Conservation (phyloP, 75 land plant species). For the Selaginella moellendorffii region DNA sequence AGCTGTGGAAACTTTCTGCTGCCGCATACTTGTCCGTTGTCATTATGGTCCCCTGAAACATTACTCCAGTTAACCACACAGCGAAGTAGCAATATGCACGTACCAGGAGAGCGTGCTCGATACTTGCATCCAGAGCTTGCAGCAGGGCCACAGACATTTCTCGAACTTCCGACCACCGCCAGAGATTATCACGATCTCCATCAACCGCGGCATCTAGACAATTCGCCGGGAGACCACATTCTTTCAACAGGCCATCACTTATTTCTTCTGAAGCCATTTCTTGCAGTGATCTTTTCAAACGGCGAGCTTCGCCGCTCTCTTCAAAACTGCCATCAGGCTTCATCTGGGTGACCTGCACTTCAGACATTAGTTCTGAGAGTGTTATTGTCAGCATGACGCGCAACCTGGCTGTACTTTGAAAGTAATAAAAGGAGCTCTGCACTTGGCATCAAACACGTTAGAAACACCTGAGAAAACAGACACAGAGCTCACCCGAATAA, state of each 20-base stretch:
- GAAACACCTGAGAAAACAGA: not conserved
- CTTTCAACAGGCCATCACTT: conserved; percentile 39
- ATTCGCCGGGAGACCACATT: conserved; percentile 53
- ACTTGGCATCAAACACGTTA: conserved; percentile 9
- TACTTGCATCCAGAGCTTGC: conserved; percentile 85
- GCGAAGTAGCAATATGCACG: too few species aligned
- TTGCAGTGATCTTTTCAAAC: conserved; percentile 66
- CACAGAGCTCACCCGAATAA: conserved; percentile 54
- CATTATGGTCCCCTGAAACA: conserved; percentile 55
- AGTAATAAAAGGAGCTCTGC: conserved; percentile 85
- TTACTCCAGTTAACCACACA: too few species aligned
- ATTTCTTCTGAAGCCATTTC: conserved; percentile 60
- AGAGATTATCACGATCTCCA: conserved; percentile 37
- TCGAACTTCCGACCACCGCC: conserved; percentile 80
- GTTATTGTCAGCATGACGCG: conserved; percentile 97
- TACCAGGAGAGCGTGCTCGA: conserved; percentile 94
- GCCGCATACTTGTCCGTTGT: conserved; percentile 78
- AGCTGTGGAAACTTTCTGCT: conserved; percentile 76
- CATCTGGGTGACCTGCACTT: conserved; percentile 96
- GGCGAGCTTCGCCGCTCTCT: conserved; percentile 84
- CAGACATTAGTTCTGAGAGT: conserved; percentile 94
- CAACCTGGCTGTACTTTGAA: conserved; percentile 64
- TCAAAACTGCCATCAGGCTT: conserved; percentile 74
- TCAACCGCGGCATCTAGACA: conserved; percentile 44
- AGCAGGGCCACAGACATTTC: conserved; percentile 56